Evolutionary conservation across 1,139 yeast genomes (phyloP), one percentile per base, ranked within the genome.

Genomic region (Pichia sp.): DNA sequence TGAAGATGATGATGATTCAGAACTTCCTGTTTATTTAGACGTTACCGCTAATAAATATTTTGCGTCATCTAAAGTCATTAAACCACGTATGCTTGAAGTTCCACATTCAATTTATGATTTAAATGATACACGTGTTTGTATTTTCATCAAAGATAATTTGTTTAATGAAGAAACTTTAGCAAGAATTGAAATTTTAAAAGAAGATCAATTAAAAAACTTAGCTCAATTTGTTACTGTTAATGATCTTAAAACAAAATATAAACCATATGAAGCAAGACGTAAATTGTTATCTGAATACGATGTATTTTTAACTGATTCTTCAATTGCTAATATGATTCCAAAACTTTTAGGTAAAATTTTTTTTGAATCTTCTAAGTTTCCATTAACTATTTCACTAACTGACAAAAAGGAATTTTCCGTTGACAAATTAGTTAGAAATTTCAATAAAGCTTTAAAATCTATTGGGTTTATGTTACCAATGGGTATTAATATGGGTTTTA

Each of bases 261-360:
- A 84, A 67, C 76, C 83, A 42, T 85, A 70, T 60, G 93, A 86
- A 67, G 79, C 84, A 60, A 81, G 85, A 68, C 82, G 91, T 71
- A 81, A 81, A 58, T 75, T 86, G 55, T 68, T 74, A 51, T 64
- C 72, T 13, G 79, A 77, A 50, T 84, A 75, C 63, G 96, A 91
- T 63, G 62, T 90, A 56, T 88, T 93, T 67, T 68, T 93, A 49
- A 83, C 88, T 48, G 98, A 93, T 70, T 96, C 90, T 60, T 83
- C 86, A 42, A 75, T 91, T 47, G 75, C 89, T 53, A 83, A 90
- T 49, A 74, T 87, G 56, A 76, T 91, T 72, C 99, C 99, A 51
- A 82, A 84, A 59, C 71, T 86, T 45, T 73, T 93, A 58, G 96
- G 97, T 49, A 88, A 88, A 70, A 75, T 80, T 5, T 93, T 90